A percentile compares a stretch with the other conserved stretches of the same genome.
Conservation (phyloP, 169 alveolate species). For the Plasmodium gonderi region DNA sequence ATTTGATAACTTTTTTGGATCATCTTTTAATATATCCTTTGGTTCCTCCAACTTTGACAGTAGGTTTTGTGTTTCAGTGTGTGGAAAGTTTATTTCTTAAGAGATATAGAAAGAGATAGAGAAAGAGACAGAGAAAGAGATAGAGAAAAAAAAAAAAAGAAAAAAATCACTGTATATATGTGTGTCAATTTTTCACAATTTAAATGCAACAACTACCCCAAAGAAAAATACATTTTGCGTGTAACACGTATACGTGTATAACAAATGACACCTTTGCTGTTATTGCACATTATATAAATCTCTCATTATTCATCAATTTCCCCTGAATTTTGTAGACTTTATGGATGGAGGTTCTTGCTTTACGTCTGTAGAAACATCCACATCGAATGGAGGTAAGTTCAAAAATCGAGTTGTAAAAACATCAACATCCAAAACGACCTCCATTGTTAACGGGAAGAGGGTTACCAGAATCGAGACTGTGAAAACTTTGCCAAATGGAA, state of each 20-base stretch:
- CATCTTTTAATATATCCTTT: conserved; percentile 56
- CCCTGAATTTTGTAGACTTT: conserved; percentile 1
- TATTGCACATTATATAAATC: too few relatives aligned
- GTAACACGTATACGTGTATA: not conserved
- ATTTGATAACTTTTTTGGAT: conserved; percentile 62
- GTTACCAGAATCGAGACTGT: conserved; percentile 76
- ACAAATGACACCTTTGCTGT: not conserved
- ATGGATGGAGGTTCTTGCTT: conserved; percentile 63
- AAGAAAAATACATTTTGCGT: not conserved
- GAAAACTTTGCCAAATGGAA: conserved; percentile 76
- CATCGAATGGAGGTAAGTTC: conserved; percentile 61
- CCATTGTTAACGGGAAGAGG: conserved; percentile 74
- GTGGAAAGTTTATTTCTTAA: too few relatives aligned
- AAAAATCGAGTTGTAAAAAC: conserved; percentile 71
- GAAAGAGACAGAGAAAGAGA: not conserved
- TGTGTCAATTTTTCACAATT: too few relatives aligned
- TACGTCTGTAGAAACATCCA: conserved; percentile 55
- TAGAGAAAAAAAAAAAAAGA: not conserved
- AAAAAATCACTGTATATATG: not conserved
- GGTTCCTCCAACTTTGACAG: conserved; percentile 63
- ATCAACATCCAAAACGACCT: conserved; percentile 77
- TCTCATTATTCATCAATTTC: not conserved
- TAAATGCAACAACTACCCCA: not conserved
- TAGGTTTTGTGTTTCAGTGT: not conserved
- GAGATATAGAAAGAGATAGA: not conserved